Evolutionary conservation across 1,284 basidiomycete species (phyloP).

Genomic region (Naganishia sp.): DNA sequence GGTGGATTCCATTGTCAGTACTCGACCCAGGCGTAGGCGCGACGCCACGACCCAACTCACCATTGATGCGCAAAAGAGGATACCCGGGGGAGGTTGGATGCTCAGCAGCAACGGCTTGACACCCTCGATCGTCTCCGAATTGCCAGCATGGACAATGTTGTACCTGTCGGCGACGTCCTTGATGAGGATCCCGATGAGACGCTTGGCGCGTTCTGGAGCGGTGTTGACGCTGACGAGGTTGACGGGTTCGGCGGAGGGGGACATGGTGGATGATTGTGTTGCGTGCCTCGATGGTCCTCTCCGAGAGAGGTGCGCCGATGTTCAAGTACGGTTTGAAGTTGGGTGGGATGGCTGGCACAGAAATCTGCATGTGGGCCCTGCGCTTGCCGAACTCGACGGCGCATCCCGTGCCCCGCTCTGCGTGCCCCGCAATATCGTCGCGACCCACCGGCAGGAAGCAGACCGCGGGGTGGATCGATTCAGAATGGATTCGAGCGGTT

Average conservation of each 20-base stretch:
- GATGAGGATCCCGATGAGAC: constrained; percentile 49
- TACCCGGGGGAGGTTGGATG: constrained; percentile 47
- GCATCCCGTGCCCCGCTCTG: constrained; percentile 3
- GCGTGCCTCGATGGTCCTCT: neutral
- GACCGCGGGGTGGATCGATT: constrained; percentile 6
- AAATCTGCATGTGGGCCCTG: no score
- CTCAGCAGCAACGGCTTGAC: constrained; percentile 44
- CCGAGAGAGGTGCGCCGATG: neutral
- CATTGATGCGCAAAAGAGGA: constrained; percentile 50
- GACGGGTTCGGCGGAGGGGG: constrained; percentile 35
- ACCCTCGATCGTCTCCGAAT: constrained; percentile 48
- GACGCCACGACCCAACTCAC: constrained; percentile 29
- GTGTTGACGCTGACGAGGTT: constrained; percentile 53
- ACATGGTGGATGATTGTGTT: constrained; percentile 11
- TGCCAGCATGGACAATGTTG: constrained; percentile 50
- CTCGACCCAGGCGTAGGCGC: neutral
- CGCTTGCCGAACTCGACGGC: no score
- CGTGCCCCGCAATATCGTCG: neutral
- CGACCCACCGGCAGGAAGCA: constrained; percentile 4
- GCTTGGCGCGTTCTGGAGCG: constrained; percentile 48
- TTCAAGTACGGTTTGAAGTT: neutral
- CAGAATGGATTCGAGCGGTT: neutral
- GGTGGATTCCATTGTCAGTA: constrained; percentile 2
- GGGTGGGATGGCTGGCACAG: neutral
- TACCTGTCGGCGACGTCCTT: constrained; percentile 49